A percentile compares a stretch with the other conserved stretches of the same genome.
phyloP scores from a whole-genome alignment of 2,329 filamentous ascomycete species.

The Catunica adiposa region DNA sequence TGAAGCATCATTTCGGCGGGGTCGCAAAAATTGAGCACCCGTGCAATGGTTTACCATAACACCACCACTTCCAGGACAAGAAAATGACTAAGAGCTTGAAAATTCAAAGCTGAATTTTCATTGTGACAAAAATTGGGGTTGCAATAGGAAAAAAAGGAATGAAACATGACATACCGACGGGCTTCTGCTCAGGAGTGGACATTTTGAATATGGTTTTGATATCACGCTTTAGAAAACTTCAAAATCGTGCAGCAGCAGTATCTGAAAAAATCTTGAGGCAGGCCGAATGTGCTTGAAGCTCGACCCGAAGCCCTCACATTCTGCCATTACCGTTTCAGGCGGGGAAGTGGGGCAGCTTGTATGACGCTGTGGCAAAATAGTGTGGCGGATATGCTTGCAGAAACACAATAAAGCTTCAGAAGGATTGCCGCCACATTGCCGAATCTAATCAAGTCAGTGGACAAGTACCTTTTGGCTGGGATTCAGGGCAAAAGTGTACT shows the following conservation, averaged over 20 bases:
- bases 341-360: slow-evolving; percentile 13
- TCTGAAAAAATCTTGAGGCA: slow-evolving; percentile 15
- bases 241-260: slow-evolving; percentile 14
- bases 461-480: slow-evolving; percentile 4
- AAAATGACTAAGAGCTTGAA: background rate
- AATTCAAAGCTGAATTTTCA: background rate
- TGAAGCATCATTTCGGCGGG: slow-evolving; percentile 8
- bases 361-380: slow-evolving; percentile 11
- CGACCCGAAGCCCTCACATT: slow-evolving; percentile 4
- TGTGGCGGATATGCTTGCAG: slow-evolving; percentile 4
- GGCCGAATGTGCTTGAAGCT: slow-evolving; percentile 13
- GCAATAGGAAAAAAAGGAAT: background rate
- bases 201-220: slow-evolving; percentile 21
- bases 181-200: slow-evolving; percentile 27
- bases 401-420: background rate
- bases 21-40: slow-evolving; percentile 1
- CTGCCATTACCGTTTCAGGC: slow-evolving; percentile 11
- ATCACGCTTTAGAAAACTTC: slow-evolving; percentile 9
- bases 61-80: background rate
- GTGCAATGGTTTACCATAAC: background rate
- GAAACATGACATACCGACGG: slow-evolving; percentile 24
- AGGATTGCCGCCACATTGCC: background rate
- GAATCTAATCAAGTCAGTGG: background rate
- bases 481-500: background rate
- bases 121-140: background rate